A percentile compares a stretch with the other conserved stretches of the same genome.
Conservation (phyloP, 1,284 basidiomycete genomes). For the Phylloboletellus chloephorus region DNA sequence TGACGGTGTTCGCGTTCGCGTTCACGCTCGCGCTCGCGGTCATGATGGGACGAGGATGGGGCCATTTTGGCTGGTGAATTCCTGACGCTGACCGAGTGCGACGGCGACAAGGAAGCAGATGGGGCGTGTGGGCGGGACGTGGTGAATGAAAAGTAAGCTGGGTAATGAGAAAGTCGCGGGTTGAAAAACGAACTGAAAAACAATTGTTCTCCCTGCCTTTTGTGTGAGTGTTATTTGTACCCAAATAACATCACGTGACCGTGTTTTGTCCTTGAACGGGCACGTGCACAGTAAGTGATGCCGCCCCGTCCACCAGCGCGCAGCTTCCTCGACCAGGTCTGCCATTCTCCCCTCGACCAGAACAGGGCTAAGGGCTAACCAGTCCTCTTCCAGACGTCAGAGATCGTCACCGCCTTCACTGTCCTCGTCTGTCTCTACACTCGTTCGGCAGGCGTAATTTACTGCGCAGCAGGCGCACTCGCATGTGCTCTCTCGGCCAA, state of each 20-base stretch:
- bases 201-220: slow-evolving; percentile 29
- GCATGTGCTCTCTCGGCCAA: slow-evolving; percentile 64
- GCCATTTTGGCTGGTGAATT: slow-evolving; percentile 64
- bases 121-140: slow-evolving; percentile 52
- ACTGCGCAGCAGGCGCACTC: slow-evolving; percentile 63
- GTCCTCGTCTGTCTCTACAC: slow-evolving; percentile 58
- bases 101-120: slow-evolving; percentile 68
- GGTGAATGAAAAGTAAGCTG: slow-evolving; percentile 55
- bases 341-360: neutral
- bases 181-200: slow-evolving; percentile 32
- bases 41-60: slow-evolving; percentile 74
- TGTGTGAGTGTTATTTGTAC: slow-evolving; percentile 27
- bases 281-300: slow-evolving; percentile 16
- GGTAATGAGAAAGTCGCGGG: slow-evolving; percentile 22
- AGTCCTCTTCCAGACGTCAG: slow-evolving; percentile 24
- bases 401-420: slow-evolving; percentile 52
- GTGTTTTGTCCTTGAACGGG: slow-evolving; percentile 23
- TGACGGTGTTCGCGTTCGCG: slow-evolving; percentile 45
- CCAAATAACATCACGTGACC: slow-evolving; percentile 33
- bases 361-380: no score
- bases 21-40: slow-evolving; percentile 55
- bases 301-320: slow-evolving; percentile 18
- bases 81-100: slow-evolving; percentile 51
- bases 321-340: slow-evolving; percentile 32
- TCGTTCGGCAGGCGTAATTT: slow-evolving; percentile 61